Percentiles rank a stretch among this genome's conserved stretches.
phyloP scores from a whole-genome alignment of 164 flowering plant genomes.

The Saururus chinensis region DNA sequence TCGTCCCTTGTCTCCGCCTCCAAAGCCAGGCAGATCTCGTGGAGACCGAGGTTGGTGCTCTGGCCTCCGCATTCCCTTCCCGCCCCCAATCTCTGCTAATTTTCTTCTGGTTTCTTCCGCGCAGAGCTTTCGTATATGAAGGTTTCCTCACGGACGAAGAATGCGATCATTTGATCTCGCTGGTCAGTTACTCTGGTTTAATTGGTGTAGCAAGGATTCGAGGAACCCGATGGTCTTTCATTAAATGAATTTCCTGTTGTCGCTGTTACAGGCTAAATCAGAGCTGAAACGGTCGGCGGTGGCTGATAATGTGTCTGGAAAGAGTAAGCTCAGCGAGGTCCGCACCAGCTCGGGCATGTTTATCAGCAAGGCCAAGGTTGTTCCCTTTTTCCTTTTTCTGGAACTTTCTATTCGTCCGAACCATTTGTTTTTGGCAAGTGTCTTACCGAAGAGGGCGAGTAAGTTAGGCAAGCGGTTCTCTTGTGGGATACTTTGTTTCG shows the following conservation, averaged over 20 bases:
- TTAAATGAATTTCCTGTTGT: constrained; percentile 1
- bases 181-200: constrained; percentile 41
- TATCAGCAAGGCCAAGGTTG: constrained; percentile 69
- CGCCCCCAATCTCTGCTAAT: neutral
- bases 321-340: constrained; percentile 76
- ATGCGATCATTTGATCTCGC: constrained; percentile 82
- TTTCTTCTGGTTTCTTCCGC: neutral
- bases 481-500: too few relatives aligned
- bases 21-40: constrained; percentile 72
- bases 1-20: constrained; percentile 31
- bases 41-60: constrained; percentile 70
- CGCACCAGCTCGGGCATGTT: constrained; percentile 98
- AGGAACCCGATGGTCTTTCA: neutral
- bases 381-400: constrained; percentile 3
- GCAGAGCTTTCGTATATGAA: constrained; percentile 90
- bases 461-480: too few relatives aligned
- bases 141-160: constrained; percentile 80
- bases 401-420: neutral
- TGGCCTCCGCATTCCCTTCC: constrained; percentile 5
- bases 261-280: constrained; percentile 52
- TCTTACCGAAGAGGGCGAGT: too few relatives aligned
- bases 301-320: constrained; percentile 74
- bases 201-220: neutral
- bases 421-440: too few relatives aligned
- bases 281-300: constrained; percentile 91